Base-by-base conservation (phyloP, 176 grass and related monocot genomes). In the Oryza nivara region DNA sequence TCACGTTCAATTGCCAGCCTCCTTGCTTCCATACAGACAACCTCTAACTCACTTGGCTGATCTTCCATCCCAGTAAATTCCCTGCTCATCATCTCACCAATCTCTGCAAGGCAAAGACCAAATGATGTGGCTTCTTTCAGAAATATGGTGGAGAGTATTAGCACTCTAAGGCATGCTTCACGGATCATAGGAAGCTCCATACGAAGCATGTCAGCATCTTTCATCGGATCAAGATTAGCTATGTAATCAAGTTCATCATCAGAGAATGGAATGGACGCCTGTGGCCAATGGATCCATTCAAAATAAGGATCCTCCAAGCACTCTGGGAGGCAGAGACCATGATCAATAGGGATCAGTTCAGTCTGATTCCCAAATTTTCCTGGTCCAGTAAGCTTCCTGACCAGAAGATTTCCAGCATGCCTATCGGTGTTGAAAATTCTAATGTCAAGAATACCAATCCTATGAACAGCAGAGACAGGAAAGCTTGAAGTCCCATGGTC, bases 221-320 rank as follows among this genome's bases (percentile, higher is more conserved):
- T 97, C 34, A 89, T 43, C 30, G 94, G 94, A 68, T 97, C 92
- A 73, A 97, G 90, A 67, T 87, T 90, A 67, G 52, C 78, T 83
- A 97, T 94, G 72, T 97, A 97, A 22, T 92, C 40, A 20, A 97
- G 84, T 35, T 97, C 94, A 84, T 97, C 92, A 20, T 94, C 90
- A 2, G 92, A 92, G 35, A 97, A 97, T 12, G 92, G 87, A 22
- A 97, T 85, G 41, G 88, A 97, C 44, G 94, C 90, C 68, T 97
- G 92, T 70, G 92, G 92, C 94, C 92, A 97, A 68, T 97, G 94
- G 72, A 97, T 94, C 94, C 94, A 97, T 80, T 97, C 94, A 88
- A 97, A 97, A 92, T 97, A 97, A 70, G 94, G 94, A 88, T 97
- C 94, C 83, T 97, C 94, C 28, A 97, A 92, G 64, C 80, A 90